Evolutionary conservation across 768 basidiomycete genomes (phyloP).

Genomic region (Rhizopogon roseolus): DNA sequence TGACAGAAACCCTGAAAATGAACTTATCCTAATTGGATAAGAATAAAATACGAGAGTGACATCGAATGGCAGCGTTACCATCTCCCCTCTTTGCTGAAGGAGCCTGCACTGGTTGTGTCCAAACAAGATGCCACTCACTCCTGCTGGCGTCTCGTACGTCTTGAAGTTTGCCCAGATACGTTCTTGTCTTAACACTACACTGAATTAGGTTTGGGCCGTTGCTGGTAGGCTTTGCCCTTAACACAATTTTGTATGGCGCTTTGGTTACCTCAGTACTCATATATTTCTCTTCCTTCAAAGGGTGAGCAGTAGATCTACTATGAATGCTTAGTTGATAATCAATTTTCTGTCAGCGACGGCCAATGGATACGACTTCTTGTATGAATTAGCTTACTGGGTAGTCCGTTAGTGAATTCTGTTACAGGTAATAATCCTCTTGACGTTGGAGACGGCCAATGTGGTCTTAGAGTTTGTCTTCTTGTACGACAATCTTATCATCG

Average conservation of each 20-base stretch:
- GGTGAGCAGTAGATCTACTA: slow-evolving; percentile 6
- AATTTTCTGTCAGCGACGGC: slow-evolving; percentile 8
- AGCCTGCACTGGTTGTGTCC: slow-evolving; percentile 5
- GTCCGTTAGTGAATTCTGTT: neutral
- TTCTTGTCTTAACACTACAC: neutral
- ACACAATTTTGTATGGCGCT: slow-evolving; percentile 30
- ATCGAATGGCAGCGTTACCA: neutral
- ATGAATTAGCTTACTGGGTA: neutral
- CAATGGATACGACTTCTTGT: slow-evolving; percentile 21
- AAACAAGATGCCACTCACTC: slow-evolving; percentile 10
- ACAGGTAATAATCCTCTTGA: slow-evolving; percentile 17
- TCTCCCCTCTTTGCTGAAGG: slow-evolving; percentile 6
- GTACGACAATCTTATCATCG: slow-evolving; percentile 18
- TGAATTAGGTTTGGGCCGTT: slow-evolving; percentile 28
- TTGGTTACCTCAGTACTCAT: slow-evolving; percentile 30
- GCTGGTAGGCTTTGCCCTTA: slow-evolving; percentile 30
- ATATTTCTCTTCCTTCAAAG: slow-evolving; percentile 24
- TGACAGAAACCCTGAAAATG: slow-evolving; percentile 17
- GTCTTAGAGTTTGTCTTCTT: slow-evolving; percentile 21
- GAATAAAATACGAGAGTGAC: slow-evolving; percentile 10
- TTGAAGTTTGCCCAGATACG: neutral
- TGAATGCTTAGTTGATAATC: neutral
- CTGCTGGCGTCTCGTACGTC: slow-evolving; percentile 19
- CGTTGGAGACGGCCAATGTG: slow-evolving; percentile 19
- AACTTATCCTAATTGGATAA: slow-evolving; percentile 11